Evolutionary conservation across 345 rosid species (phyloP), one percentile per base, ranked within the genome.

Genomic region (Linum trigynum): DNA sequence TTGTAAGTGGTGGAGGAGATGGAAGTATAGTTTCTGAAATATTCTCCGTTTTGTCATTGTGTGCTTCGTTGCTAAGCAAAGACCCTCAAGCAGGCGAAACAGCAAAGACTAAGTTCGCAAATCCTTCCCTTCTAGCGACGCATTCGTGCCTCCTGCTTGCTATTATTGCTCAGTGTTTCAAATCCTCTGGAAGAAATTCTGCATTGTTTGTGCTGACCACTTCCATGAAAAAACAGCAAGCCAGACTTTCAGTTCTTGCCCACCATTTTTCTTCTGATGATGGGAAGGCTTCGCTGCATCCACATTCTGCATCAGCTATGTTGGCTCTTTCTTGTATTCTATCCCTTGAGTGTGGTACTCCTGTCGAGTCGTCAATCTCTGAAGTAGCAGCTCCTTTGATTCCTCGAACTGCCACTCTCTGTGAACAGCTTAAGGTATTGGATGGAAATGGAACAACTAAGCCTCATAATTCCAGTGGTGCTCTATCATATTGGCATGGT

Each of bases 1-100:
- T 88, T 61, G 88, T 90, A 74, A 90, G 96, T 72, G 97, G 99
- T 10, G 97, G 99, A 72, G 97, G 83, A 56, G 96, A 94, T 72
- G 90, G 95, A 69, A 94, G 96, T n/a, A 79, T 90, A 72, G 69
- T 88, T 62, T 85, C 95, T 5, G 97, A 90, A 76, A 80, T 90
- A 68, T 90, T 90, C 70, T 81, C 88, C 59, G 64, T 90, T 70
- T 71, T 94, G 66, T 86, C 87, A 37, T 62, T 71, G 2, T 86
- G 90, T 65, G 72, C 84, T 64, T 73, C 83, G 65, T 80, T 82
- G 58, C 65, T 73, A 67, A 80, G 55, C 63, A 85, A 85, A 72
- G 91, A 88, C 72, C 67, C 67, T 67, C 90, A 87, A 74, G 50
- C 72, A n/a, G 82, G 79, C 41, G 95, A 86, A 73, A 67, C 73